Conservation (phyloP, 768 basidiomycete genomes). For the Macrolepiota dolichaula region DNA sequence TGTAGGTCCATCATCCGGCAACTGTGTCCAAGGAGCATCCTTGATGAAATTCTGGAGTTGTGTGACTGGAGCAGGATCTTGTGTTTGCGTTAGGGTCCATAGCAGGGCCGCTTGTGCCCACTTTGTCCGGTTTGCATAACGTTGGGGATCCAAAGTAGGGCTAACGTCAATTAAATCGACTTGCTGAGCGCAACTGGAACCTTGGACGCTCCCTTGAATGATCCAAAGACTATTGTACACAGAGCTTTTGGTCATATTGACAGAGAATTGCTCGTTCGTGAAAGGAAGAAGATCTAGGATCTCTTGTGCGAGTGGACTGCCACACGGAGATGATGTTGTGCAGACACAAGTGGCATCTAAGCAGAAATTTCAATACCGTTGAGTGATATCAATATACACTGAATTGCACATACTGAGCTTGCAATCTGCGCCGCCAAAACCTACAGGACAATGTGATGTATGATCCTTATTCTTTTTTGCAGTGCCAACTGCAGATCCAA, state of each 20-base stretch:
- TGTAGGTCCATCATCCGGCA: constrained; percentile 40
- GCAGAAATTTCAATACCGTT: constrained; percentile 8
- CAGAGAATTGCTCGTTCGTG: constrained; percentile 43
- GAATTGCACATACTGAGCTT: constrained; percentile 44
- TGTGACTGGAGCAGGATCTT: constrained; percentile 34
- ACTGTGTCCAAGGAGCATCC: constrained; percentile 43
- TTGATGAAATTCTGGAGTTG: constrained; percentile 44
- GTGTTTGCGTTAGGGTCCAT: constrained; percentile 55
- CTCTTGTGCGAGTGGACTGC: constrained; percentile 51
- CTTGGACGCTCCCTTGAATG: constrained; percentile 39
- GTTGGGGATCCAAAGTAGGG: constrained; percentile 33
- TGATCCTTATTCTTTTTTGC: constrained; percentile 26
- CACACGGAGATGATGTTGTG: constrained; percentile 38
- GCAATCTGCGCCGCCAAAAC: constrained; percentile 48
- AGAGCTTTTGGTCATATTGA: constrained; percentile 39
- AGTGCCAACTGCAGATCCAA: constrained; percentile 44
- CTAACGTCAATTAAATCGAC: constrained; percentile 53
- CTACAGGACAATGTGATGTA: constrained; percentile 32
- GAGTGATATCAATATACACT: neutral
- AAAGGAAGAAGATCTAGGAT: constrained; percentile 46
- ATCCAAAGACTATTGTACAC: constrained; percentile 51
- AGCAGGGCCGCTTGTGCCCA: constrained; percentile 62
- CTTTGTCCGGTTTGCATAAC: constrained; percentile 44
- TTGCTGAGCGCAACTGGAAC: constrained; percentile 49
- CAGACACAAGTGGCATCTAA: constrained; percentile 66